phyloP scores from a whole-genome alignment of 2,329 filamentous ascomycete species.

The Paecilomyces niveus region DNA sequence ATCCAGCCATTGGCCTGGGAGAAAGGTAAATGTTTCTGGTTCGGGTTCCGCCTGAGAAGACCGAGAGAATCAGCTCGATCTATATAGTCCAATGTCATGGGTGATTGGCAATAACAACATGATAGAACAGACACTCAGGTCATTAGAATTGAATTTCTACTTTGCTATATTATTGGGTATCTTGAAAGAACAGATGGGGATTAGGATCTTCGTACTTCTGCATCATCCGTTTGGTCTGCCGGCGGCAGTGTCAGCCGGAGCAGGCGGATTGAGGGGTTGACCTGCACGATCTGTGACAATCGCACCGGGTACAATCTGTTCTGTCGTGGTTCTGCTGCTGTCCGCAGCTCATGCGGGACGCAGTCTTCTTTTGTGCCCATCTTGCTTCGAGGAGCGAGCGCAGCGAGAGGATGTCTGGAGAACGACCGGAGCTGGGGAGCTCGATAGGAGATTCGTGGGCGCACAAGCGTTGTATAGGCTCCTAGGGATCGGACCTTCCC shows the following conservation, averaged over 20 bases:
- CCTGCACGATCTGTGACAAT: constrained; percentile 53
- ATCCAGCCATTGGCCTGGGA: constrained; percentile 84
- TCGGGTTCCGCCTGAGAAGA: constrained; percentile 3
- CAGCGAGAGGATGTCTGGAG: constrained; percentile 1
- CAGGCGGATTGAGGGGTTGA: constrained; percentile 63
- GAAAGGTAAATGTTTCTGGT: constrained; percentile 50
- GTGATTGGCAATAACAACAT: not conserved
- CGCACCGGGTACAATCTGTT: constrained; percentile 57
- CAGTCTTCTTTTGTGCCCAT: constrained; percentile 29
- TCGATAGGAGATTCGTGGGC: not conserved
- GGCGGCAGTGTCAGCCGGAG: constrained; percentile 56
- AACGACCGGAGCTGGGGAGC: not conserved
- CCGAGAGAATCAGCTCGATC: not conserved
- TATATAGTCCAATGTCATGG: not conserved
- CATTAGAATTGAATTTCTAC: not conserved
- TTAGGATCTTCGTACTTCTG: constrained; percentile 40
- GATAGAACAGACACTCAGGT: not conserved
- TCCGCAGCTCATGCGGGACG: constrained; percentile 60
- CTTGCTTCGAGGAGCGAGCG: not conserved
- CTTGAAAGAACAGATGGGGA: constrained; percentile 4
- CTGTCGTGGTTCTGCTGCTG: constrained; percentile 65
- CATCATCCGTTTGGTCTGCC: constrained; percentile 25
- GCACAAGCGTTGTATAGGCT: not conserved
- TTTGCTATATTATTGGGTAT: not conserved
- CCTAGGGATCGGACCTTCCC: not conserved